Percentiles rank a stretch among this genome's conserved stretches.
Evolutionary conservation across 2,329 filamentous ascomycete species (phyloP).

Genomic region (Tolypocladium guangdongense): DNA sequence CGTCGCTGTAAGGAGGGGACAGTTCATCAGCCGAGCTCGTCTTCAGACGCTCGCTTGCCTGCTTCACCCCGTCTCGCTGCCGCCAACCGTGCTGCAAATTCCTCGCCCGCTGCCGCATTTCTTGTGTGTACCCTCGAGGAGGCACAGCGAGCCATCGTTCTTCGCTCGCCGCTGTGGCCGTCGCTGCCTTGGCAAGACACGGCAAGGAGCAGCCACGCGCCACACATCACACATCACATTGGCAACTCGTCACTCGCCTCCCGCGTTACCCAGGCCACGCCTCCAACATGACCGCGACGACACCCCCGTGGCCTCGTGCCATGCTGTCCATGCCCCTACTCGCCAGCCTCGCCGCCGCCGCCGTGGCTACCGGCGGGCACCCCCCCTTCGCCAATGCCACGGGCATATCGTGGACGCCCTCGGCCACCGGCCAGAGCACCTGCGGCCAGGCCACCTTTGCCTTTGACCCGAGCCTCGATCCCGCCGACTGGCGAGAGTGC

Average conservation of each 20-base stretch:
- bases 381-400: constrained; percentile 7
- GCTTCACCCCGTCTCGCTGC: neutral
- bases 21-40: neutral
- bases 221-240: neutral
- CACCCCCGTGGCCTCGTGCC: neutral
- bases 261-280: neutral
- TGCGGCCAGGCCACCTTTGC: constrained; percentile 16
- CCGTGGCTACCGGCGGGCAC: neutral
- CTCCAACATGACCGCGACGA: too few relatives aligned
- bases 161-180: neutral
- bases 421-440: constrained; percentile 10
- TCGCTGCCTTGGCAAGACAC: neutral
- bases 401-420: constrained; percentile 14
- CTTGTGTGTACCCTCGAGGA: too few relatives aligned
- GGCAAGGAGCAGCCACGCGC: neutral
- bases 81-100: neutral
- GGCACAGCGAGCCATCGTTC: neutral
- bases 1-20: neutral
- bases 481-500: constrained; percentile 19
- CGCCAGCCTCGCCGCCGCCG: neutral
- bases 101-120: too few relatives aligned
- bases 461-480: constrained; percentile 7
- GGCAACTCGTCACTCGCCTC: neutral
- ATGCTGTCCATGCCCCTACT: neutral
- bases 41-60: neutral